A percentile compares a stretch with the other conserved stretches of the same genome.
Conservation (phyloP, 805 yeast species). For the Metschnikowia cerradonensis region DNA sequence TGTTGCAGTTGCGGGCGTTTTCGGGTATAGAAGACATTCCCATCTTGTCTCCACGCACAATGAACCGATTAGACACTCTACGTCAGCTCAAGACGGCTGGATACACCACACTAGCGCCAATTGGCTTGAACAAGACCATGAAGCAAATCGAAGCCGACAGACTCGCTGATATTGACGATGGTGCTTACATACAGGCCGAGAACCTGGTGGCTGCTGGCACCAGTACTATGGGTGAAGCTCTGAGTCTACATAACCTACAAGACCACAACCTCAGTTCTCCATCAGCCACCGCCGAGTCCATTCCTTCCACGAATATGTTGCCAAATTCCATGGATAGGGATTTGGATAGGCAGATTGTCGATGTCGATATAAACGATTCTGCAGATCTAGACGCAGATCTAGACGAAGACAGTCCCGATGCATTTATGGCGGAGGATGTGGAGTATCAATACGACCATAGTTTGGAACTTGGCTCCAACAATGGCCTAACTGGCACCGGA, state of each 20-base stretch:
- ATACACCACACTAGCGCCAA: constrained; percentile 32
- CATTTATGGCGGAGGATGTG: constrained; percentile 46
- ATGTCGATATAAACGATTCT: constrained; percentile 19
- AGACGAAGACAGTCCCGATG: constrained; percentile 38
- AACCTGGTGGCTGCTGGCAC: constrained; percentile 12
- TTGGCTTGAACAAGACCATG: constrained; percentile 39
- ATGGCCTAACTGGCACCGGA: constrained; percentile 7
- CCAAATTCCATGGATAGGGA: constrained; percentile 11
- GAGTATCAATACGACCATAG: constrained; percentile 42
- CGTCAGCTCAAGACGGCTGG: constrained; percentile 33
- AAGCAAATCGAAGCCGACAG: constrained; percentile 29
- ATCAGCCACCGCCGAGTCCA: not conserved
- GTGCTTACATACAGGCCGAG: constrained; percentile 13
- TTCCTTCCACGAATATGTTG: not conserved
- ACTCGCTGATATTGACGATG: constrained; percentile 10
- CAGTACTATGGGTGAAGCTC: constrained; percentile 2
- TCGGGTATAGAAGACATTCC: constrained; percentile 13
- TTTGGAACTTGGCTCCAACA: constrained; percentile 9
- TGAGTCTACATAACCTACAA: not conserved
- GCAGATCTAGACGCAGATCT: constrained; percentile 17
- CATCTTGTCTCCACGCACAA: constrained; percentile 18
- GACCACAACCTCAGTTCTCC: not conserved
- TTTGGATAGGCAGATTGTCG: constrained; percentile 20
- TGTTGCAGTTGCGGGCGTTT: constrained; percentile 14
- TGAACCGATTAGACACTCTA: constrained; percentile 20